These are phyloP conservation scores for Pisolithus microcarpus DNA, from an alignment of 768 basidiomycete genomes.

Conservation along the genomic window DNA sequence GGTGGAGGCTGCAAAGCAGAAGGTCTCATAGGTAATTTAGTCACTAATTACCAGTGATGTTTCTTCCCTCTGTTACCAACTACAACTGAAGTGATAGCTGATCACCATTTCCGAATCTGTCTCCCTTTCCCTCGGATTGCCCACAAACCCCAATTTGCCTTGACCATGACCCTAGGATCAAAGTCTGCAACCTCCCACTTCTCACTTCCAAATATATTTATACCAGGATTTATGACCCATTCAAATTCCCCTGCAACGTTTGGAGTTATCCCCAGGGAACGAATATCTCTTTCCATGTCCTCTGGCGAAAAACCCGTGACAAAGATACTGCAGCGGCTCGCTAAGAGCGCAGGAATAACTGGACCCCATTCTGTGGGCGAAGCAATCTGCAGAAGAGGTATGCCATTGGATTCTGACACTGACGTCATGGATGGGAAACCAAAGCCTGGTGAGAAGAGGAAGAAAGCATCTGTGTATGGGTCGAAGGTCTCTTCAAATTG, in stretches of 20 bases:
- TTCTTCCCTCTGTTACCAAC: no score
- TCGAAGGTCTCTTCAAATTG: conserved; percentile 89
- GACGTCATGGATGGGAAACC: conserved; percentile 89
- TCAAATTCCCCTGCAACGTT: conserved; percentile 93
- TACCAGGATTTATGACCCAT: conserved; percentile 90
- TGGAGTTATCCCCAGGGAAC: conserved; percentile 69
- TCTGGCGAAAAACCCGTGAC: conserved; percentile 95
- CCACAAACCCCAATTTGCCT: conserved; percentile 98
- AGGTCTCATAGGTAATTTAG: no score
- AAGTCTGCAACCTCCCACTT: conserved; percentile 98
- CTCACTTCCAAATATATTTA: conserved; percentile 89
- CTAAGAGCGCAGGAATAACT: conserved; percentile 76
- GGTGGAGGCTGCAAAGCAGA: no score
- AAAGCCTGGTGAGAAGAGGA: conserved; percentile 94
- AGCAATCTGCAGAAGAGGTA: conserved; percentile 75
- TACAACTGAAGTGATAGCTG: not conserved
- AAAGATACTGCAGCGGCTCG: conserved; percentile 89
- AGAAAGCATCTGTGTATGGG: conserved; percentile 95
- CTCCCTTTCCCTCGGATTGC: conserved; percentile 88
- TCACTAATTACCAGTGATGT: no score
- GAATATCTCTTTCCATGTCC: conserved; percentile 90
- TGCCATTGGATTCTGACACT: conserved; percentile 47
- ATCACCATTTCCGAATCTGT: conserved; percentile 45
- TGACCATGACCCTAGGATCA: conserved; percentile 95
- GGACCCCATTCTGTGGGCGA: conserved; percentile 88